These are phyloP conservation scores for Biscutella auriculata DNA, from an alignment of 441 rosid genomes.

Conservation along the genomic window DNA sequence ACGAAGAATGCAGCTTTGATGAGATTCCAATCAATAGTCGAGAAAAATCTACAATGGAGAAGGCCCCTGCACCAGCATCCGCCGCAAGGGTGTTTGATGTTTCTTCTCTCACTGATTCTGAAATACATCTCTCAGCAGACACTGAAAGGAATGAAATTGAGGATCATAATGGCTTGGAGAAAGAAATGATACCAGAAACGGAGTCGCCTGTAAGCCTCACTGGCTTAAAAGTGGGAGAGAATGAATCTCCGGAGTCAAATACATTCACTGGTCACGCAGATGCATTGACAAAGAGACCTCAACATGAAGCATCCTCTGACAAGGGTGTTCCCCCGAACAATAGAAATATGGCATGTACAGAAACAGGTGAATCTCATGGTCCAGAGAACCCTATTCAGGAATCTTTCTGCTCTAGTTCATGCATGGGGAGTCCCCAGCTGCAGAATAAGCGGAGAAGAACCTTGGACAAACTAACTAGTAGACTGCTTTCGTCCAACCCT, in stretches of 20 bases:
- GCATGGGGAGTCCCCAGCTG: constrained; percentile 26
- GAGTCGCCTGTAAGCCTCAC: constrained; percentile 23
- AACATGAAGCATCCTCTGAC: constrained; percentile 7
- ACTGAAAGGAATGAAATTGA: constrained; percentile 14
- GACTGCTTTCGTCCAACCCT: constrained; percentile 28
- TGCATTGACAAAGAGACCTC: constrained; percentile 10
- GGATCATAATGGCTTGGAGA: constrained; percentile 17
- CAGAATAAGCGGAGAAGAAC: constrained; percentile 43
- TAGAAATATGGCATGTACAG: constrained; percentile 18
- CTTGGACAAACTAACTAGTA: constrained; percentile 17
- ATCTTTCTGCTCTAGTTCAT: constrained; percentile 15
- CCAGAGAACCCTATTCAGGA: constrained; percentile 17
- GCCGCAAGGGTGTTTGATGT: constrained; percentile 18
- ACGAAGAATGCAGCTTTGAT: constrained; percentile 21
- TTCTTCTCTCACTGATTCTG: constrained; percentile 19
- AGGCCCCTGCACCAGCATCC: constrained; percentile 12
- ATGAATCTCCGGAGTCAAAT: constrained; percentile 19
- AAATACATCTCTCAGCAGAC: constrained; percentile 17
- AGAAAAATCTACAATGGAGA: constrained; percentile 16
- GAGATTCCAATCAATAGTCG: constrained; percentile 20
- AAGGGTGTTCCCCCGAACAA: constrained; percentile 6
- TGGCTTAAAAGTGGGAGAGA: constrained; percentile 15
- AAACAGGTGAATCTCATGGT: constrained; percentile 20
- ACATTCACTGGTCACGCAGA: constrained; percentile 7
- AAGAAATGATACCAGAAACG: constrained; percentile 15